Base-by-base conservation (phyloP, 306 rosid species). In the Quercus parvula region DNA sequence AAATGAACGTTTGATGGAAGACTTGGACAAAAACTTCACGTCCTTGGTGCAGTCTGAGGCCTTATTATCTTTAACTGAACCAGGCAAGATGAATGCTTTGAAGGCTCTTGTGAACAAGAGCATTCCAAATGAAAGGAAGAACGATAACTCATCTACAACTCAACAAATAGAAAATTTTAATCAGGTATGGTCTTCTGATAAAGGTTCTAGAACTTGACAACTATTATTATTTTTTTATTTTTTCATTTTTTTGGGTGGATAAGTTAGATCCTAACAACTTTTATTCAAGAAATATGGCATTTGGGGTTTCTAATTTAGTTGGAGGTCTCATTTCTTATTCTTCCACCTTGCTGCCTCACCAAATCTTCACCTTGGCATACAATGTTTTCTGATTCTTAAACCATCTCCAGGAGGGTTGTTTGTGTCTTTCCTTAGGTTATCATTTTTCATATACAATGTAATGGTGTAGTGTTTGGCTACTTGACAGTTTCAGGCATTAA, bases 51-150 rank as follows among this genome's bases (percentile, higher is more conserved):
- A 82, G 63, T 86, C 96, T 18, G 81, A 92, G 76, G 91, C 89
- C 6, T 77, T 90, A 72, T 56, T 84, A 49, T 85, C 97, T 59
- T 55, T 90, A 33, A 86, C 97, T 55, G 86, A 89, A 64, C 91
- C 94, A 55, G 86, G 81, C 57, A 92, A 92, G 87, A 77, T 87
- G 83, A 87, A 89, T 78, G 91, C 97, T 75, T 85, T 92, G 87
- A 87, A 87, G 83, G 85, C 93, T 70, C 81, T 91, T 56, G 91
- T 84, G 75, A 87, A 88, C 80, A 86, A 35, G 84, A 85, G 80
- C 77, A 83, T 86, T 76, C 68, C 89, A 22, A 85, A 63, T 73
- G 90, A 88, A 82, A 72, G 63, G 54, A 85, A 79, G 82, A 88
- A 85, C 71, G 88, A 81, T 78, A 78, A 31, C 76, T 44, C 80